Evolutionary conservation across 345 rosid genomes (phyloP).

Genomic region (Eutrema yunnanense): DNA sequence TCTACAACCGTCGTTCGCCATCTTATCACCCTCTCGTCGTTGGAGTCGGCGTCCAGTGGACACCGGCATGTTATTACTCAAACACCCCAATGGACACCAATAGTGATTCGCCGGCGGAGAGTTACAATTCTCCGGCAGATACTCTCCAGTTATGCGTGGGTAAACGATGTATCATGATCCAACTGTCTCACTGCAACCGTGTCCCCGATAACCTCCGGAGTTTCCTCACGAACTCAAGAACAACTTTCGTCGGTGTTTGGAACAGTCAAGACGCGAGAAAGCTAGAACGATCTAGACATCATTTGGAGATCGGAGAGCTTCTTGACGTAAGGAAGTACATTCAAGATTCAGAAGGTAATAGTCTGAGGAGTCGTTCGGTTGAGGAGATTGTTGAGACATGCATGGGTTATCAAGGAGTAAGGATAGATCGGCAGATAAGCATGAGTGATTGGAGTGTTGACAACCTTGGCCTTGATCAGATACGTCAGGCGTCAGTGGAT

Average conservation of each 20-base stretch:
- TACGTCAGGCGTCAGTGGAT: conserved; percentile 25
- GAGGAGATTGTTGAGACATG: conserved; percentile 28
- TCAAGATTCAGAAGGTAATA: not conserved
- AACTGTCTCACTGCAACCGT: not conserved
- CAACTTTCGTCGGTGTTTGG: not conserved
- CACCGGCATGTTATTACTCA: not conserved
- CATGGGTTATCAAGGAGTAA: conserved; percentile 26
- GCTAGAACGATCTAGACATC: conserved; percentile 14
- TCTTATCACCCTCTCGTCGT: conserved; percentile 4
- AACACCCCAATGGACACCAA: too few species aligned
- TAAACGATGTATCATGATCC: conserved; percentile 28
- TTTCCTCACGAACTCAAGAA: not conserved
- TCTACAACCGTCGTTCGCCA: not conserved
- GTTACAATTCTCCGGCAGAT: not conserved
- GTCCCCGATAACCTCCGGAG: conserved; percentile 19
- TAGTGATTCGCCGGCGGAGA: too few species aligned
- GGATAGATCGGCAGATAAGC: conserved; percentile 18
- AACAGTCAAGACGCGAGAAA: conserved; percentile 23
- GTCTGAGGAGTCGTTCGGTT: conserved; percentile 5
- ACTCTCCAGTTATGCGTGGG: conserved; percentile 35
- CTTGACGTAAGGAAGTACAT: conserved; percentile 26
- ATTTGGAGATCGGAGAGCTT: conserved; percentile 19
- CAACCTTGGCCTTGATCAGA: conserved; percentile 17
- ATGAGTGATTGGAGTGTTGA: conserved; percentile 30
- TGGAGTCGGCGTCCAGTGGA: conserved; percentile 33